Conservation (phyloP, 2,329 filamentous ascomycete genomes). For the Verticillium longisporum region DNA sequence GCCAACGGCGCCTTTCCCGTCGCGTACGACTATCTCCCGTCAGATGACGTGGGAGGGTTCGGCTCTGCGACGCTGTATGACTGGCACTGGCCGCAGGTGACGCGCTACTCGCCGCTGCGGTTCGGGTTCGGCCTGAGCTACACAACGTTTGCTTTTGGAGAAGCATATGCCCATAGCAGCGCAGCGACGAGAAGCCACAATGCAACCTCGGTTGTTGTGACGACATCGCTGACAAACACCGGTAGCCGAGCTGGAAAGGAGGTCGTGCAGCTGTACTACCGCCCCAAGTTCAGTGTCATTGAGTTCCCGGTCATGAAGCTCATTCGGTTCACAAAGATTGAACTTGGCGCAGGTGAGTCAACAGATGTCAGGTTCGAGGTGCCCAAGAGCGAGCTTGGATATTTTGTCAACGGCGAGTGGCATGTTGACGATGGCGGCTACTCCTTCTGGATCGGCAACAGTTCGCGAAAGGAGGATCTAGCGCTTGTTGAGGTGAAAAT, state of each 20-base stretch:
- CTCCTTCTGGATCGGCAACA: constrained; percentile 22
- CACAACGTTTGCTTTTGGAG: constrained; percentile 40
- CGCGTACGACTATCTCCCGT: constrained; percentile 60
- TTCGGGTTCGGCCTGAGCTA: constrained; percentile 64
- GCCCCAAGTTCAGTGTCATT: constrained; percentile 31
- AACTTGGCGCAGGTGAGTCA: constrained; percentile 29
- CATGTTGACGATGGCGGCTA: constrained; percentile 16
- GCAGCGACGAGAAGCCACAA: constrained; percentile 27
- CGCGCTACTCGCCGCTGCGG: constrained; percentile 37
- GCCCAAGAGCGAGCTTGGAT: constrained; percentile 18
- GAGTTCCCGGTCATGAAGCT: constrained; percentile 36
- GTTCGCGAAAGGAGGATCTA: constrained; percentile 11
- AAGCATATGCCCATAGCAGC: constrained; percentile 11
- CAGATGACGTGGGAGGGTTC: constrained; percentile 53
- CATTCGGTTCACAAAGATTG: constrained; percentile 40
- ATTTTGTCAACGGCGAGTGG: constrained; percentile 18
- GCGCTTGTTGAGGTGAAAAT: background rate
- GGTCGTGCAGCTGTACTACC: constrained; percentile 29
- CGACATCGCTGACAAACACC: constrained; percentile 36
- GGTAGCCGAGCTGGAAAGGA: constrained; percentile 28
- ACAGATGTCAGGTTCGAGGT: constrained; percentile 25
- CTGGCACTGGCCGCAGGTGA: constrained; percentile 28
- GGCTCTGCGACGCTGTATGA: constrained; percentile 48
- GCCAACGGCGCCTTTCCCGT: constrained; percentile 41
- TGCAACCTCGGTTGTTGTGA: constrained; percentile 36